Conservation (phyloP, 495 filamentous ascomycete genomes). For the Penicillium robsamsonii region DNA sequence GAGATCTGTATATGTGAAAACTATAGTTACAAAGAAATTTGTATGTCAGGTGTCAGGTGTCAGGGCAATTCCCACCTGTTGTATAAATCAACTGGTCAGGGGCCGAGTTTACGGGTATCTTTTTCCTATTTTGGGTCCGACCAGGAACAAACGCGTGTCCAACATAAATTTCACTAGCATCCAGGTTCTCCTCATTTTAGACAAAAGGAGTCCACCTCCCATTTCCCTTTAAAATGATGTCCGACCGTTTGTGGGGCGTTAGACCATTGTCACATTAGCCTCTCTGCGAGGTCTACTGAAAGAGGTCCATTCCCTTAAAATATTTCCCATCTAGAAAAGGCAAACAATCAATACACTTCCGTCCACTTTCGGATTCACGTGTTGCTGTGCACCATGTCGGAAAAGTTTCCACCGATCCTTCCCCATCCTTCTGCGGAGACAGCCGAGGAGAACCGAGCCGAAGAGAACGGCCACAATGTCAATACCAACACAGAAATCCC, state of each 20-base stretch:
- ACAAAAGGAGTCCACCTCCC: conserved; percentile 7
- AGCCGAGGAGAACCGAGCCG: conserved; percentile 10
- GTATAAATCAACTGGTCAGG: too few species aligned
- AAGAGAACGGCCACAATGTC: neutral
- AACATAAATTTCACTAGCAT: conserved; percentile 12
- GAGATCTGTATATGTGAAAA: too few species aligned
- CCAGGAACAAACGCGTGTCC: conserved; percentile 10
- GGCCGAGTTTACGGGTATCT: neutral
- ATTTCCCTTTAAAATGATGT: conserved; percentile 17
- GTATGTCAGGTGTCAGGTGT: too few species aligned
- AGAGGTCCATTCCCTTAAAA: neutral
- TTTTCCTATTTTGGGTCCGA: neutral
- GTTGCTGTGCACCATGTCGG: conserved; percentile 15
- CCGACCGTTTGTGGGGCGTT: conserved; percentile 17
- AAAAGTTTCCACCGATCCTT: conserved; percentile 15
- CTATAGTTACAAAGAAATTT: too few species aligned
- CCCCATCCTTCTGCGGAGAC: conserved; percentile 14
- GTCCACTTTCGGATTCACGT: conserved; percentile 3
- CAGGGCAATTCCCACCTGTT: too few species aligned
- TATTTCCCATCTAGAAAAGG: neutral
- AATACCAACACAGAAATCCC: conserved; percentile 4
- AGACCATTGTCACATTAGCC: neutral
- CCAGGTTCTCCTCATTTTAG: conserved; percentile 8
- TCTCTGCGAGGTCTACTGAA: neutral
- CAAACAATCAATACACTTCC: conserved; percentile 1